Conservation (phyloP, 805 yeast genomes). For the Teunomyces lycoperdinae region DNA sequence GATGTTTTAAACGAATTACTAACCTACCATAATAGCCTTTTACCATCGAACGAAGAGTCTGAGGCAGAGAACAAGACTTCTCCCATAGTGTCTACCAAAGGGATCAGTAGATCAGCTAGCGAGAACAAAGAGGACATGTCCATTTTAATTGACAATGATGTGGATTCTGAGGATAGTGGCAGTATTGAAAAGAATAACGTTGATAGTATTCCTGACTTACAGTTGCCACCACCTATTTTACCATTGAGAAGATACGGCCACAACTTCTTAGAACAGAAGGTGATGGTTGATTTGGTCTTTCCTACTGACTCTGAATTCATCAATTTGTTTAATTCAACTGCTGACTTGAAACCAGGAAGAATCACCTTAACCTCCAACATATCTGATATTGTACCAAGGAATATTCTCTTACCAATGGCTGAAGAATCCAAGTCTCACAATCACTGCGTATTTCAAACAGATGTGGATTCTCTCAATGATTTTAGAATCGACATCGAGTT, state of each 20-base stretch:
- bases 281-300: conserved; percentile 74
- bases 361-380: conserved; percentile 74
- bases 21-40: conserved; percentile 27
- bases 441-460: conserved; percentile 79
- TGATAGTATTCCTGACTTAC: conserved; percentile 84
- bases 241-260: conserved; percentile 95
- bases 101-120: neutral
- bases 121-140: conserved; percentile 13
- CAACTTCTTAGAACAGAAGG: conserved; percentile 87
- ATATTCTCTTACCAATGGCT: conserved; percentile 72
- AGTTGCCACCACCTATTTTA: conserved; percentile 93
- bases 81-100: neutral
- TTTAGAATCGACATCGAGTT: conserved; percentile 84
- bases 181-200: conserved; percentile 34
- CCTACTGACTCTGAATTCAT: conserved; percentile 48
- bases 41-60: neutral
- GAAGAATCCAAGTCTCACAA: conserved; percentile 49
- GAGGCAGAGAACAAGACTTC: neutral
- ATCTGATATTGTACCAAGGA: conserved; percentile 84
- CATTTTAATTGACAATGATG: conserved; percentile 25
- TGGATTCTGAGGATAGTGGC: conserved; percentile 40
- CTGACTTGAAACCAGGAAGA: conserved; percentile 66
- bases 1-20: conserved; percentile 71
- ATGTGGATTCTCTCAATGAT: conserved; percentile 56
- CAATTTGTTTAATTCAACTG: conserved; percentile 40